Conservation (phyloP, 1,284 basidiomycete species). For the Papiliotrema flavescens region DNA sequence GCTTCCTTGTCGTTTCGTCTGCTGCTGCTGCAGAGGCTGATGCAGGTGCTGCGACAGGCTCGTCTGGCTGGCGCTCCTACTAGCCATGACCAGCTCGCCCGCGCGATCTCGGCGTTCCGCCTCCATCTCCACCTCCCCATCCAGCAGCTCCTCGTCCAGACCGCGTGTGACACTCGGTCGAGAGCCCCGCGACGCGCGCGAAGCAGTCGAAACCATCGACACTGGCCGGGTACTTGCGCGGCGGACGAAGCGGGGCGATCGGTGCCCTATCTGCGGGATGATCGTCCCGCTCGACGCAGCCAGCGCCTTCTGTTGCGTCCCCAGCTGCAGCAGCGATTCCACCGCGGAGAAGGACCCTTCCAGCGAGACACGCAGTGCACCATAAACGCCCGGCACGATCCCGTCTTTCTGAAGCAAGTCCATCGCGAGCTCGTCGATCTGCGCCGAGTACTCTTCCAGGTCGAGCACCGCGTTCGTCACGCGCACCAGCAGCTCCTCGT, state of each 20-base stretch:
- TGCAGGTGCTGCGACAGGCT: constrained; percentile 15
- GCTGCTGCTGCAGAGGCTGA: constrained; percentile 9
- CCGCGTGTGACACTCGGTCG: constrained; percentile 10
- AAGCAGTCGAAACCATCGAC: constrained; percentile 2
- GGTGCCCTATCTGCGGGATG: neutral
- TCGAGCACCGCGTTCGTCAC: constrained; percentile 32
- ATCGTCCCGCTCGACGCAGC: neutral
- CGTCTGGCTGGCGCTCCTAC: constrained; percentile 19
- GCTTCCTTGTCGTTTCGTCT: neutral
- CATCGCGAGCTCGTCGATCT: constrained; percentile 11
- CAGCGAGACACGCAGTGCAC: neutral
- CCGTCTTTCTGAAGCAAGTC: neutral
- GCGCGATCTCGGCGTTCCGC: constrained; percentile 19
- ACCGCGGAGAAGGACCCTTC: neutral
- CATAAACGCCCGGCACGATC: constrained; percentile 11
- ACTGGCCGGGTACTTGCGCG: neutral
- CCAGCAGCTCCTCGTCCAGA: constrained; percentile 41
- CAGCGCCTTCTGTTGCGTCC: neutral
- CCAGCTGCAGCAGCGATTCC: neutral
- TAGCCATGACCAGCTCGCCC: constrained; percentile 14
- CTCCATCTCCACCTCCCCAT: constrained; percentile 19
- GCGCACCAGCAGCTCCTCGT: constrained; percentile 35
- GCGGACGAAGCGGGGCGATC: neutral
- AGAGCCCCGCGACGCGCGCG: neutral
- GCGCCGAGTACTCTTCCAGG: constrained; percentile 27